Percentiles rank a stretch among this genome's conserved stretches.
These are phyloP conservation scores for Beta vulgaris DNA, from an alignment of 148 eudicot species.

Conservation along the genomic window DNA sequence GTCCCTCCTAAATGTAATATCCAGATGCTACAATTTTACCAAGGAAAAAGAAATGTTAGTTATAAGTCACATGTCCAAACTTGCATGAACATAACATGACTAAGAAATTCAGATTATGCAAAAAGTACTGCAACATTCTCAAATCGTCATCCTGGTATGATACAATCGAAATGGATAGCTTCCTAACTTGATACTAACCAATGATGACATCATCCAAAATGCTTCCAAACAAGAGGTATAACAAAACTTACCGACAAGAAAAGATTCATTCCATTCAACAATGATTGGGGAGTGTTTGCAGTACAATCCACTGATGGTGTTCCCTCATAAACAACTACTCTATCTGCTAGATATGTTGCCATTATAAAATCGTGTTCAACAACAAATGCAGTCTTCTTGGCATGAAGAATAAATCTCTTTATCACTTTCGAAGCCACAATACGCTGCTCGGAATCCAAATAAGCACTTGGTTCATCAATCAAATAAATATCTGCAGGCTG, in stretches of 20 bases:
- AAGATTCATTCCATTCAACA: slow-evolving; percentile 88
- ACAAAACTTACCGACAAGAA: slow-evolving; percentile 70
- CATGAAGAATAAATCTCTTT: slow-evolving; percentile 91
- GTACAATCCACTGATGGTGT: slow-evolving; percentile 71
- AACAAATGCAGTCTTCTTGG: slow-evolving; percentile 92
- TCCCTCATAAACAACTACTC: slow-evolving; percentile 90
- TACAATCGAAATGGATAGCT: background rate
- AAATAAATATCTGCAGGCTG: slow-evolving; percentile 95
- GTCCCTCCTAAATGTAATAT: slow-evolving; percentile 88
- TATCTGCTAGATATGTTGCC: slow-evolving; percentile 93
- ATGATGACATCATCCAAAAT: background rate
- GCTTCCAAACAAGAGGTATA: background rate
- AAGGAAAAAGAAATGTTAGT: background rate
- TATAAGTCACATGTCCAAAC: background rate
- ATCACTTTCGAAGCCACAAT: slow-evolving; percentile 94
- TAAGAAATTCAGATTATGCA: background rate
- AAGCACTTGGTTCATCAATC: slow-evolving; percentile 98
- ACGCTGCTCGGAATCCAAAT: slow-evolving; percentile 95
- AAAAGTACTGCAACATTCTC: background rate
- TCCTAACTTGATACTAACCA: background rate
- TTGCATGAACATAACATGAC: background rate
- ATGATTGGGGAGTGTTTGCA: slow-evolving; percentile 86
- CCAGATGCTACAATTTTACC: slow-evolving; percentile 58
- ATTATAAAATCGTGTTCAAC: slow-evolving; percentile 96
- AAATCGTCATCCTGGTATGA: background rate